Base-by-base conservation (phyloP, 2,329 filamentous ascomycete species). In the Aureobasidium zeae region DNA sequence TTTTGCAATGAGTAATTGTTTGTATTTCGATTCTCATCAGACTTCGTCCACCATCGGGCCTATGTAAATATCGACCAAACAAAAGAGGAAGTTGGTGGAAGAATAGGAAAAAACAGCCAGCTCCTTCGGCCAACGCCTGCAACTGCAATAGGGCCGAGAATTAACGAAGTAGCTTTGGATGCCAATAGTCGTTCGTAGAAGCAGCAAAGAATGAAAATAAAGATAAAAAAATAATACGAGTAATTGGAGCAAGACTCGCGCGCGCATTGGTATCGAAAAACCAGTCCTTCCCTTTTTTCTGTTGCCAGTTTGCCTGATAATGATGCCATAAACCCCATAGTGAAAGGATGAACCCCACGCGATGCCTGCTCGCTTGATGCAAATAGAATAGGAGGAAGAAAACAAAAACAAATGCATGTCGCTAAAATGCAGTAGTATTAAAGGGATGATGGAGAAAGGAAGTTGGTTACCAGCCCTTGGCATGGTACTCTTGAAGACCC, bases 401-500 rank as follows among this genome's bases (percentile, higher is more conserved):
- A 24, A 33, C 7, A 34, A 43, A 28, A 15, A 12, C 26, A 36
- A 22, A 32, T 41, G 39, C 42, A 34, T 44, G 39, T 30, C 37
- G 47, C 47, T 45, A 37, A 43, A 43, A 39, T 38, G 41, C 43
- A 48, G 38, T 49, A 39, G 33, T 31, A 46, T 13, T 29, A 26
- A 47, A 29, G 21, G 21, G 9, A 13, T 3, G 10, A 25, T 15
- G 25, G 33, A 22, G 24, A 25, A 21, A 25, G 34, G 30, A 31
- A 17, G 17, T 22, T 49, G n/a, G n/a, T 56, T 77, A 93, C 86
- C 86, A 94, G 57, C 86, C 86, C 61, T 86, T 84, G 51, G 81
- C 74, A 61, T 93, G 83, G 65, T 91, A 93, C 56, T 87, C 85
- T 59, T 78, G 78, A n/a, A 84, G 77, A 32, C 86, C 86, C 59